Evolutionary conservation across 176 grass and related monocot species (phyloP).

Genomic region (Themeda triandra): DNA sequence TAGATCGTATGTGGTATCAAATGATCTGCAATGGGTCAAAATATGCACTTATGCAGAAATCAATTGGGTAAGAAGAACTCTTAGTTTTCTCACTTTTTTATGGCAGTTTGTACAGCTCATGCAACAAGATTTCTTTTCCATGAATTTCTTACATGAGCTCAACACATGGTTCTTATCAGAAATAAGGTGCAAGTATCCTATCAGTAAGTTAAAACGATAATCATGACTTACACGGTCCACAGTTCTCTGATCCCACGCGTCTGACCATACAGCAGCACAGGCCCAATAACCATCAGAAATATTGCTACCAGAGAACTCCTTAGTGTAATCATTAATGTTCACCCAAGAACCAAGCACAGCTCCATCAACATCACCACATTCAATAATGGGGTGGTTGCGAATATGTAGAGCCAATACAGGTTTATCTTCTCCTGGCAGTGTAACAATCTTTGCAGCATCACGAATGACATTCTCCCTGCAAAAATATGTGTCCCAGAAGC

Average conservation of each 20-base stretch:
- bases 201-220: slow-evolving; percentile 28
- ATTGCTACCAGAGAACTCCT: slow-evolving; percentile 42
- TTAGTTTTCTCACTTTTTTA: not conserved
- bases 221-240: slow-evolving; percentile 82
- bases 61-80: not conserved
- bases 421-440: slow-evolving; percentile 58
- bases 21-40: not conserved
- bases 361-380: slow-evolving; percentile 92
- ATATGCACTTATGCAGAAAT: not conserved
- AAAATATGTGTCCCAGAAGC: slow-evolving; percentile 74
- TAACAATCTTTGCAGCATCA: slow-evolving; percentile 41
- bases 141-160: slow-evolving; percentile 14
- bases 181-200: slow-evolving; percentile 15
- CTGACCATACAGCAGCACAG: slow-evolving; percentile 90
- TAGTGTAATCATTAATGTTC: slow-evolving; percentile 49
- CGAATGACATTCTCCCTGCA: slow-evolving; percentile 52
- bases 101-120: too few species aligned
- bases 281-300: slow-evolving; percentile 71
- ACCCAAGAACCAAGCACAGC: slow-evolving; percentile 75
- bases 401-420: slow-evolving; percentile 52
- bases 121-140: not conserved
- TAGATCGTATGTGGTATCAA: slow-evolving; percentile 2
- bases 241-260: slow-evolving; percentile 82
- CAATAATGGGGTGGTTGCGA: slow-evolving; percentile 31
- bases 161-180: slow-evolving; percentile 16